Percentiles rank a stretch among this genome's conserved stretches.
These are phyloP conservation scores for Colletotrichum destructivum DNA, from an alignment of 2,329 filamentous ascomycete genomes.

Conservation along the genomic window DNA sequence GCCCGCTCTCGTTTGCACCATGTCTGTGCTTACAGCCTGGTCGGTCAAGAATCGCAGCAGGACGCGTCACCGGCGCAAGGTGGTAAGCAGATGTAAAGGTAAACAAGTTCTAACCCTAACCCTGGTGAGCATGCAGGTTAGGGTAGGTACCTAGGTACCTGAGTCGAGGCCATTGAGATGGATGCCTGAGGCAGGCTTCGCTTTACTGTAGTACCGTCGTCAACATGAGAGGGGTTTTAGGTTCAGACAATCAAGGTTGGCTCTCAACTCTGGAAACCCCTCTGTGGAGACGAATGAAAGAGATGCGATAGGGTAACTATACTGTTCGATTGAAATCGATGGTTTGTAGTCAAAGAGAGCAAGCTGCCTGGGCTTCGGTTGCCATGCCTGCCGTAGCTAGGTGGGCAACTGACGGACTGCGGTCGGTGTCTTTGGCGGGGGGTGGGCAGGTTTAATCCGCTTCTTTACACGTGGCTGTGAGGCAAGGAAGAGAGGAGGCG, in stretches of 20 bases:
- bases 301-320: no score
- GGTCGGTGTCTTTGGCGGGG: neutral
- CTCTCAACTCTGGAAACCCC: conserved; percentile 4
- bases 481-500: no score
- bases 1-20: conserved; percentile 37
- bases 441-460: no score
- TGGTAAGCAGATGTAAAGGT: neutral
- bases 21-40: neutral
- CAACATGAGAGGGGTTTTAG: conserved; percentile 2
- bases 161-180: no score
- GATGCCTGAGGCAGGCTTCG: conserved; percentile 28
- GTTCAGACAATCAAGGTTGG: neutral
- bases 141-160: neutral
- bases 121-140: conserved; percentile 2
- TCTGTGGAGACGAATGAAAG: neutral
- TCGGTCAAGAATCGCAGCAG: neutral
- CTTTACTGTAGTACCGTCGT: neutral
- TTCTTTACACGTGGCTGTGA: no score
- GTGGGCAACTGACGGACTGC: neutral
- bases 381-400: neutral
- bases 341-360: neutral
- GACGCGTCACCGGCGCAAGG: neutral
- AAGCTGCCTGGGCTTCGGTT: neutral
- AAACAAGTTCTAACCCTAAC: conserved; percentile 35
- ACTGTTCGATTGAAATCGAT: neutral